These are phyloP conservation scores for Podila epigama DNA, from an alignment of 192 early-diverging fungal species.

Conservation along the genomic window DNA sequence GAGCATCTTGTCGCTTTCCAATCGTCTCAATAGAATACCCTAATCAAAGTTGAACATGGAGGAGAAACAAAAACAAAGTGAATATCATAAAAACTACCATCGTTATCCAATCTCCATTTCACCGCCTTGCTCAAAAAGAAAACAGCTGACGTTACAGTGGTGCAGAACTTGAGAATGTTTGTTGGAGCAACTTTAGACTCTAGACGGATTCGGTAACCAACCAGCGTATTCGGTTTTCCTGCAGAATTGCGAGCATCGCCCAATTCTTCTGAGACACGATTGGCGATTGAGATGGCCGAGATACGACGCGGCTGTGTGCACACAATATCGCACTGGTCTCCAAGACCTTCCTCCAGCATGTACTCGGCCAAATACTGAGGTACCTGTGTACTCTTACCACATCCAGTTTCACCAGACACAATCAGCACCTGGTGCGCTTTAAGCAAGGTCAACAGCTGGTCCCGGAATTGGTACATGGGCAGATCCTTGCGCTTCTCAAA, in stretches of 20 bases:
- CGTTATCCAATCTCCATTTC: neutral
- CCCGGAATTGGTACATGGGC: slow-evolving; percentile 66
- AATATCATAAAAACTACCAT: neutral
- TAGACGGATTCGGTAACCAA: slow-evolving; percentile 81
- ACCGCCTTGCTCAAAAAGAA: too few relatives aligned
- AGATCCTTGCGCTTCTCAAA: slow-evolving; percentile 61
- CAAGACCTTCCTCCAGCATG: slow-evolving; percentile 50
- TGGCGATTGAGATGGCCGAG: slow-evolving; percentile 81
- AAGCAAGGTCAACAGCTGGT: slow-evolving; percentile 62
- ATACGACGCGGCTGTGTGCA: slow-evolving; percentile 83
- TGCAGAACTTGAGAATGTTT: slow-evolving; percentile 79
- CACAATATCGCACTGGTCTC: slow-evolving; percentile 56
- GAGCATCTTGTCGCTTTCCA: slow-evolving; percentile 69
- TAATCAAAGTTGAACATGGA: too few relatives aligned
- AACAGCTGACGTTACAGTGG: slow-evolving; percentile 54
- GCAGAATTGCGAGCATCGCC: slow-evolving; percentile 62
- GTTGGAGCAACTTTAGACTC: slow-evolving; percentile 56
- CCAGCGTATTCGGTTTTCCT: slow-evolving; percentile 60
- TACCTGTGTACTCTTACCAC: slow-evolving; percentile 80
- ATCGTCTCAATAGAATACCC: slow-evolving; percentile 73
- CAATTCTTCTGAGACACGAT: slow-evolving; percentile 78
- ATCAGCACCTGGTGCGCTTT: slow-evolving; percentile 67
- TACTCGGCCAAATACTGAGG: slow-evolving; percentile 79
- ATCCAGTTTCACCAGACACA: slow-evolving; percentile 83
- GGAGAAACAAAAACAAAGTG: slow-evolving; percentile 4